phyloP scores from a whole-genome alignment of 2,329 filamentous ascomycete genomes.

The Diaporthe humulicola region DNA sequence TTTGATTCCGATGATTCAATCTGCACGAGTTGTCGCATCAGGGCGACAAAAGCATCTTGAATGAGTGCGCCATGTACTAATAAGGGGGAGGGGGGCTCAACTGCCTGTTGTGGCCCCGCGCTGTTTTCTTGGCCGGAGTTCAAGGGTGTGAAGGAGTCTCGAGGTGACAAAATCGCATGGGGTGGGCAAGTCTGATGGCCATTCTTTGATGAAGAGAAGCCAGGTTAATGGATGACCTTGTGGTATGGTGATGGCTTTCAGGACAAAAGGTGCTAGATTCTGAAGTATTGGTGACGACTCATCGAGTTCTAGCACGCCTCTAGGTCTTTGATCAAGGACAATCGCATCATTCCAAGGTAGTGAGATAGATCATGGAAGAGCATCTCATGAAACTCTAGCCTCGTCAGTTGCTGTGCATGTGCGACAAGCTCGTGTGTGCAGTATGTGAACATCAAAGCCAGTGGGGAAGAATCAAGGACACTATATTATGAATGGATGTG shows the following conservation, averaged over 20 bases:
- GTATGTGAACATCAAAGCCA: not conserved
- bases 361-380: conserved; percentile 1
- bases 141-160: conserved; percentile 1
- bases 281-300: not conserved
- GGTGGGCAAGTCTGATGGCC: not conserved
- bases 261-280: not conserved
- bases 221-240: not conserved
- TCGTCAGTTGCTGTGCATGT: not conserved
- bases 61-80: not conserved
- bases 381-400: not conserved
- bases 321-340: not conserved
- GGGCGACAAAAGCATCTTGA: not conserved
- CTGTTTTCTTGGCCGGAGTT: conserved; percentile 12
- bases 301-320: not conserved
- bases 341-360: not conserved
- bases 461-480: not conserved
- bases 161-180: conserved; percentile 15
- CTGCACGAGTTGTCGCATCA: not conserved
- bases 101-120: not conserved
- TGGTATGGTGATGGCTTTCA: not conserved
- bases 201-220: not conserved
- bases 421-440: not conserved
- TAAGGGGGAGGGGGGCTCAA: not conserved
- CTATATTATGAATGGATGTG: not conserved
- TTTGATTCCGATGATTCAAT: not conserved